Evolutionary conservation across 129 eudicot species (phyloP).

Genomic region (Pittosporum tobira): DNA sequence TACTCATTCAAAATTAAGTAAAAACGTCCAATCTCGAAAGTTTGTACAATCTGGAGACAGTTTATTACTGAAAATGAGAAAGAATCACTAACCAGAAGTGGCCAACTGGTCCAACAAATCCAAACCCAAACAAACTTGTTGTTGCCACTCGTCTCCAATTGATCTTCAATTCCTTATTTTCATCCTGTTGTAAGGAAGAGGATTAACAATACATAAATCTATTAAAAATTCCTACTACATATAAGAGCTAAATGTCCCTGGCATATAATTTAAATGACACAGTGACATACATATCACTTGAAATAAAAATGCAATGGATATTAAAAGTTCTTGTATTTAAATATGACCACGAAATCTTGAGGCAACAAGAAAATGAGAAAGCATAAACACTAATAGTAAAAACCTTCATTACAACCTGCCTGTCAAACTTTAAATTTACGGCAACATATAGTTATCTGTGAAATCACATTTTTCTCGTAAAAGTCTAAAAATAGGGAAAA

Average conservation of each 20-base stretch:
- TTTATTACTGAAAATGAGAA: too few relatives aligned
- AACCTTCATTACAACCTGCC: too few relatives aligned
- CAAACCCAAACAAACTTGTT: conserved; percentile 82
- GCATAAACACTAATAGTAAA: background rate
- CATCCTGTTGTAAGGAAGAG: conserved; percentile 34
- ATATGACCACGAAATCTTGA: background rate
- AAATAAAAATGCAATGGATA: background rate
- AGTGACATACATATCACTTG: background rate
- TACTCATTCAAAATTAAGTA: too few relatives aligned
- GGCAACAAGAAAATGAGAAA: background rate
- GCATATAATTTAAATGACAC: background rate
- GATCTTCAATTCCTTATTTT: conserved; percentile 43
- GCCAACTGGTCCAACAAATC: conserved; percentile 96
- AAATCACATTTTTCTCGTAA: too few relatives aligned
- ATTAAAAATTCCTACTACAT: background rate
- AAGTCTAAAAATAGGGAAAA: too few relatives aligned
- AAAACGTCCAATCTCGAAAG: too few relatives aligned
- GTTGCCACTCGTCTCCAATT: conserved; percentile 94
- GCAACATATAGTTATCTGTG: too few relatives aligned
- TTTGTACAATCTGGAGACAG: too few relatives aligned
- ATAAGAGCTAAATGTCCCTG: background rate
- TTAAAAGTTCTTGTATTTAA: background rate
- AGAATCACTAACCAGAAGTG: conserved; percentile 73
- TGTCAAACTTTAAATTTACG: too few relatives aligned
- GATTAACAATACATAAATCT: background rate